Evolutionary conservation across 805 yeast genomes (phyloP).

Genomic region (Candida nanaspora): DNA sequence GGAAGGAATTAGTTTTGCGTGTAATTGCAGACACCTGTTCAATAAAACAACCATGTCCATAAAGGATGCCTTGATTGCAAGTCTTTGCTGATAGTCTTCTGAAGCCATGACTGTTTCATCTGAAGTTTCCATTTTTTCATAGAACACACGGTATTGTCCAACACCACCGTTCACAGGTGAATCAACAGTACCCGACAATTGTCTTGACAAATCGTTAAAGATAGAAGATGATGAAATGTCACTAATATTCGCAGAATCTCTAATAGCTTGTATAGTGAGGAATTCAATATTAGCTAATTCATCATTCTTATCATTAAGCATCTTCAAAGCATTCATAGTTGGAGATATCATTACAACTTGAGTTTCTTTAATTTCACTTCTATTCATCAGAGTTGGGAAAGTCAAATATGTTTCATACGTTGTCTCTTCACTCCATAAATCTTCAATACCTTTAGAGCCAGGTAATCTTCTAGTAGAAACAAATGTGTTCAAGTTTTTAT

Average conservation of each 20-base stretch:
- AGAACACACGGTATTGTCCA: slow-evolving; percentile 70
- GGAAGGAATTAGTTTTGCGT: slow-evolving; percentile 54
- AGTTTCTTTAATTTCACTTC: slow-evolving; percentile 58
- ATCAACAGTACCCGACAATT: slow-evolving; percentile 78
- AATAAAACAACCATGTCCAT: slow-evolving; percentile 62
- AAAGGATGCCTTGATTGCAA: slow-evolving; percentile 42
- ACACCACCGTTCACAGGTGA: slow-evolving; percentile 93
- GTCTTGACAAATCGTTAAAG: slow-evolving; percentile 62
- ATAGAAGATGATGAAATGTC: slow-evolving; percentile 26
- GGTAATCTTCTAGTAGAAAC: slow-evolving; percentile 65
- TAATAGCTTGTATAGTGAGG: slow-evolving; percentile 44
- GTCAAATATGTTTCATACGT: slow-evolving; percentile 67
- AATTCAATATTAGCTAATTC: slow-evolving; percentile 67
- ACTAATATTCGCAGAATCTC: slow-evolving; percentile 27
- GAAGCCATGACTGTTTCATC: slow-evolving; percentile 19
- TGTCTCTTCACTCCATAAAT: slow-evolving; percentile 85
- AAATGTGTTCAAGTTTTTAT: slow-evolving; percentile 65
- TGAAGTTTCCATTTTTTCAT: slow-evolving; percentile 29
- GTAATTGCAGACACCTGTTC: slow-evolving; percentile 59
- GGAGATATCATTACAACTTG: slow-evolving; percentile 63
- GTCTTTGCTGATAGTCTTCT: slow-evolving; percentile 7
- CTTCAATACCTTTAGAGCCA: slow-evolving; percentile 62
- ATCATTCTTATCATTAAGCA: slow-evolving; percentile 59
- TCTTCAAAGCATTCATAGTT: slow-evolving; percentile 69
- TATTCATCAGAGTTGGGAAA: slow-evolving; percentile 84